A percentile compares a stretch with the other conserved stretches of the same genome.
These are phyloP conservation scores for Dactylonectria macrodidyma DNA, from an alignment of 2,329 filamentous ascomycete species.

Conservation along the genomic window DNA sequence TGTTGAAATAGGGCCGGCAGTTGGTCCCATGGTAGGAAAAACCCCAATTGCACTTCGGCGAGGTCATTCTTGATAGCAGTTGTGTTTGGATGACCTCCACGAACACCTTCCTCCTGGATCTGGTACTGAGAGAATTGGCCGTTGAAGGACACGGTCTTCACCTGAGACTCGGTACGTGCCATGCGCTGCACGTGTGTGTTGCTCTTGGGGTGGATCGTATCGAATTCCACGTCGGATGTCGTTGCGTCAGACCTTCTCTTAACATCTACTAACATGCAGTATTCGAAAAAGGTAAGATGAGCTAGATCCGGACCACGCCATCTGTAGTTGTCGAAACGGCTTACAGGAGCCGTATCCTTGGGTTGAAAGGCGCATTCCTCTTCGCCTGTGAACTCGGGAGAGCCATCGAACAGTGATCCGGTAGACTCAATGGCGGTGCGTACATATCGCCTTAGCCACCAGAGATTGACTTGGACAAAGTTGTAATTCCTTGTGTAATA, in stretches of 20 bases:
- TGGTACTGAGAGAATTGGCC: too few species aligned
- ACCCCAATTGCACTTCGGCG: too few species aligned
- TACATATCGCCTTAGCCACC: neutral
- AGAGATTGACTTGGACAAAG: neutral
- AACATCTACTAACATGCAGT: neutral
- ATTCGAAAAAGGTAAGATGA: neutral
- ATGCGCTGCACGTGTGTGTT: too few species aligned
- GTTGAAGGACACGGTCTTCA: too few species aligned
- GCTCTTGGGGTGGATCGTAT: too few species aligned
- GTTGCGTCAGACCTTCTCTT: neutral
- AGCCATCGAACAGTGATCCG: neutral
- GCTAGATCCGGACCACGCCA: neutral
- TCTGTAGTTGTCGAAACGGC: neutral
- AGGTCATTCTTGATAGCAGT: too few species aligned
- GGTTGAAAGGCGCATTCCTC: neutral
- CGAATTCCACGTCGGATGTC: too few species aligned
- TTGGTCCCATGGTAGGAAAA: too few species aligned
- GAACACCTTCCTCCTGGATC: too few species aligned
- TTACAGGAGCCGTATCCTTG: neutral
- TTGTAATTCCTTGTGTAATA: neutral
- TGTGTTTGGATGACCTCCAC: too few species aligned
- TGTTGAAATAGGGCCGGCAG: too few species aligned
- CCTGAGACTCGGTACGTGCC: too few species aligned
- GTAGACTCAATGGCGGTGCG: neutral
- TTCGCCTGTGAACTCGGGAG: neutral